Evolutionary conservation across 768 basidiomycete genomes (phyloP), one percentile per base, ranked within the genome.

Genomic region (Kondoa malvinella): DNA sequence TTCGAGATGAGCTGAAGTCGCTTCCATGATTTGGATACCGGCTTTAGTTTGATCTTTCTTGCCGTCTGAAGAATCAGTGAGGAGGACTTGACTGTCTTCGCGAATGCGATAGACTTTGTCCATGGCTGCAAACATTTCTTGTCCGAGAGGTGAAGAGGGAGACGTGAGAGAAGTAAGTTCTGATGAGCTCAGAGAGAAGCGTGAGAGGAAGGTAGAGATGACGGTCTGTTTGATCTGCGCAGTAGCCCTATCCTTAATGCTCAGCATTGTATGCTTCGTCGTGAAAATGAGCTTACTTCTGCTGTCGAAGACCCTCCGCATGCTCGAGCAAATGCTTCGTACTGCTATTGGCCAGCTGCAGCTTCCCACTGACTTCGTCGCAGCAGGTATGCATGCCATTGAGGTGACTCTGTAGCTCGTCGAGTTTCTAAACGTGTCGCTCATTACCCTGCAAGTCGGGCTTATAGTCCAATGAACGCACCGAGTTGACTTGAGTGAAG

Each of bases 401-500:
- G 64, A 95, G 83, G 75, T 92, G 86, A 0, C 78, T 79, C 71
- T 94, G 86, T 25, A 97, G 78, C 32, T 84, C 83, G 72, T 85
- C 83, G 50, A 99, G 79, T 84, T 88, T 92, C 94, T 99, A 73
- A 60, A 1, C 8, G 17, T 34, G 56, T 33, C 16, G 30, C 32
- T n/a, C 1, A 50, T 61, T 50, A 62, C n/a, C 33, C 21, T 16
- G 1, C 57, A 34, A 1, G 8, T 21, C 17, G 29, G 2, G 16
- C 4, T 12, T n/a, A n/a, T n/a, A n/a, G n/a, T n/a, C n/a, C n/a
- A n/a, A n/a, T 3, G 30, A 14, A 82, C 88, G 72, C 76, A 94
- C 94, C 78, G 88, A 82, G 79, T 96, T 88, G 34, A 97, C 90
- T 72, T 91, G 86, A 26, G 85, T 85, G 70, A 97, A 87, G 0